These are phyloP conservation scores for Salix exigua DNA, from an alignment of 345 rosid genomes.

Conservation along the genomic window DNA sequence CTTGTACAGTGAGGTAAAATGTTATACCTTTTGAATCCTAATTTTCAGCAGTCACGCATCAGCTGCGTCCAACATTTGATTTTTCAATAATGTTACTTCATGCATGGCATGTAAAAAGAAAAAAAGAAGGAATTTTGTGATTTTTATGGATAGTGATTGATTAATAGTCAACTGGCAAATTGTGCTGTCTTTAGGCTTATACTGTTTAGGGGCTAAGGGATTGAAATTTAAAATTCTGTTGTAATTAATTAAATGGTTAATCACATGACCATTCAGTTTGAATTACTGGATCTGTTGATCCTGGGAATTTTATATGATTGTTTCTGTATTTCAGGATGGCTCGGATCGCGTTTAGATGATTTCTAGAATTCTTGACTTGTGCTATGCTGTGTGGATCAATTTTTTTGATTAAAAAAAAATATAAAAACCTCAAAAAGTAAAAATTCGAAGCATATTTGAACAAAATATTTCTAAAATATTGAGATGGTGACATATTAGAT, in stretches of 20 bases:
- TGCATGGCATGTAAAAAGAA: slow-evolving; percentile 27
- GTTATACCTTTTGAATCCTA: slow-evolving; percentile 26
- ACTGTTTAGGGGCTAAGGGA: slow-evolving; percentile 20
- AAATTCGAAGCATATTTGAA: too few relatives aligned
- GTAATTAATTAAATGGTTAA: slow-evolving; percentile 13
- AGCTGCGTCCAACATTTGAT: slow-evolving; percentile 25
- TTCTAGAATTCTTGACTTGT: too few relatives aligned
- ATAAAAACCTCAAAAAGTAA: too few relatives aligned
- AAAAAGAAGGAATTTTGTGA: slow-evolving; percentile 16
- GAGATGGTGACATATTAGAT: too few relatives aligned
- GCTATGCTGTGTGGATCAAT: too few relatives aligned
- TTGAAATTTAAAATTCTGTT: slow-evolving; percentile 12
- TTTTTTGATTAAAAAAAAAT: too few relatives aligned
- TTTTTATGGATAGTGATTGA: slow-evolving; percentile 16
- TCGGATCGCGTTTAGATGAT: neutral
- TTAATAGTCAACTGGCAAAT: slow-evolving; percentile 19
- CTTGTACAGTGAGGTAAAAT: slow-evolving; percentile 66
- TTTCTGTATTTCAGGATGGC: neutral
- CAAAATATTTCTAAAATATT: too few relatives aligned
- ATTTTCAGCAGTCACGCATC: slow-evolving; percentile 19
- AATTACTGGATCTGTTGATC: neutral
- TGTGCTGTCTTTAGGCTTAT: slow-evolving; percentile 24
- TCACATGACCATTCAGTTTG: slow-evolving; percentile 3
- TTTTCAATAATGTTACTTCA: slow-evolving; percentile 25
- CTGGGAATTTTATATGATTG: neutral